These are phyloP conservation scores for Zymoseptoria passerinii DNA, from an alignment of 2,329 filamentous ascomycete species.

Conservation along the genomic window DNA sequence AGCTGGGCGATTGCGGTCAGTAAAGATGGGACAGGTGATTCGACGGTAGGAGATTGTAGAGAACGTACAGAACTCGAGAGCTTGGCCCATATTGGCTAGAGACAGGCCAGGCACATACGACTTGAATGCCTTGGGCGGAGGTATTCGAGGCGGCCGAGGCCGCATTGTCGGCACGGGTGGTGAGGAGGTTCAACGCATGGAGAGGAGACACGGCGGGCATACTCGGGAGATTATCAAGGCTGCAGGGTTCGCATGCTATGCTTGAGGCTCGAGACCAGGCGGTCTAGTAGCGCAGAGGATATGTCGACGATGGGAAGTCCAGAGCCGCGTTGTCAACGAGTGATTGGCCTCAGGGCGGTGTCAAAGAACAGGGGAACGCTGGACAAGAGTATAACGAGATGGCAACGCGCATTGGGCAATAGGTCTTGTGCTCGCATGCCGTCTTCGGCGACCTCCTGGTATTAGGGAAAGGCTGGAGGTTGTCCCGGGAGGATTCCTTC, in stretches of 20 bases:
- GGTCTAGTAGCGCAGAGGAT: not conserved
- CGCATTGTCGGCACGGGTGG: not conserved
- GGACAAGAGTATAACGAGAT: not conserved
- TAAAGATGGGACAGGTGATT: not conserved
- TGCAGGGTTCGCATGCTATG: not conserved
- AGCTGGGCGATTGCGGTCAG: constrained; percentile 34
- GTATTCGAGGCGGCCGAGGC: not conserved
- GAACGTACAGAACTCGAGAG: constrained; percentile 44
- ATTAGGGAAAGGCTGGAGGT: not conserved
- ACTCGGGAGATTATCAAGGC: not conserved
- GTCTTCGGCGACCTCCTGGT: not conserved
- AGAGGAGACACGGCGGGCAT: not conserved
- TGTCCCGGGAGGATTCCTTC: not conserved
- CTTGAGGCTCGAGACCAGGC: not conserved
- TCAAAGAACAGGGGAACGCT: not conserved
- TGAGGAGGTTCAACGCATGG: not conserved
- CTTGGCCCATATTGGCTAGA: constrained; percentile 51
- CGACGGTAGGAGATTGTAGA: not conserved
- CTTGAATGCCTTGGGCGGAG: constrained; percentile 29
- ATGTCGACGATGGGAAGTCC: not conserved
- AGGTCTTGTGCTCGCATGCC: not conserved
- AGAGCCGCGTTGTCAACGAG: no score
- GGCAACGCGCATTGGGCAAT: not conserved
- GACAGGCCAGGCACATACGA: constrained; percentile 50
- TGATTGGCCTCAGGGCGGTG: not conserved